Percentiles rank a stretch among this genome's conserved stretches.
phyloP scores from a whole-genome alignment of 768 basidiomycete genomes.

The Suillus tomentosus region DNA sequence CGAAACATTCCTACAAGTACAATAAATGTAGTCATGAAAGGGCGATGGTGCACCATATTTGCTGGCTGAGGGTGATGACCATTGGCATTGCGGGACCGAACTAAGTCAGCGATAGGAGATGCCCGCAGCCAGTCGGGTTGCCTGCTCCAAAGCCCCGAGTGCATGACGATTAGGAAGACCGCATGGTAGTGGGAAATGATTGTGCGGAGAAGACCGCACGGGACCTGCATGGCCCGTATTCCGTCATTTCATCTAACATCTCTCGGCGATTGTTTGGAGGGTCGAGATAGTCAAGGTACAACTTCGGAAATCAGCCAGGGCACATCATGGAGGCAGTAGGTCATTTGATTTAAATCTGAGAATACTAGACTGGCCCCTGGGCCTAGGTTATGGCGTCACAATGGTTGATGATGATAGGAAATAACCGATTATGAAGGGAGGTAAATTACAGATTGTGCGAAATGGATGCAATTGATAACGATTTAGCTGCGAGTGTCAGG shows the following conservation, averaged over 20 bases:
- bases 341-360: neutral
- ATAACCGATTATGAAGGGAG: neutral
- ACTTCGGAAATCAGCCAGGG: neutral
- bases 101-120: neutral
- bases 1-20: too few species aligned
- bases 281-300: neutral
- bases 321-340: neutral
- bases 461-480: slow-evolving; percentile 13
- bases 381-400: neutral
- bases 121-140: neutral
- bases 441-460: neutral
- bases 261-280: neutral
- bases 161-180: neutral
- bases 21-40: neutral
- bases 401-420: neutral
- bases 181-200: neutral
- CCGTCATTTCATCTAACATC: neutral
- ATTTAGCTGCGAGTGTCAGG: slow-evolving; percentile 24
- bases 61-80: neutral
- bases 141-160: neutral
- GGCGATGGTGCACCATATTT: neutral
- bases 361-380: neutral
- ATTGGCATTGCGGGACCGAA: neutral
- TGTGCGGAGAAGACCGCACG: neutral
- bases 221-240: neutral